Base-by-base conservation (phyloP, 257 asterid genomes). In the Linderniella brevidens region DNA sequence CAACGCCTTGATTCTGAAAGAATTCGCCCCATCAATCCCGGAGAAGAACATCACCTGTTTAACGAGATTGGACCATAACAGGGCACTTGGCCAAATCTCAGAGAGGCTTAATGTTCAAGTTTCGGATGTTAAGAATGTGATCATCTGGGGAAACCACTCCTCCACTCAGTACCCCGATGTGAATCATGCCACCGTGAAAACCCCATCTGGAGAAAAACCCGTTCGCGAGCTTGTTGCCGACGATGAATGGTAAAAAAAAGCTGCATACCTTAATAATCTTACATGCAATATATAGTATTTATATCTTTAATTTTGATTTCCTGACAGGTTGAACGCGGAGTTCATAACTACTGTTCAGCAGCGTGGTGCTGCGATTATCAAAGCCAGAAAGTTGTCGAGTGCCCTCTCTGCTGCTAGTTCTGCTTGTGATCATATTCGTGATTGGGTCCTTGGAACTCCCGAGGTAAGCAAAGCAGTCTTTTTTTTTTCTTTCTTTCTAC, bases 401-500 rank as follows among this genome's bases (percentile, higher is more conserved):
- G 96, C 96, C 5, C 94, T 86, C 16, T 86, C 94, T 42, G 97
- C 97, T 64, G 97, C 97, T 56, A 86, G 97, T 63, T 68, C 93
- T 64, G 97, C 97, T 18, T 86, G 97, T 56, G 97, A 86, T 59
- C 95, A 86, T 59, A 86, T 86, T 16, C 97, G 97, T 59, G 85
- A 86, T 50, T 86, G 94, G 97, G 93, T 82, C 48, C 82, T 86
- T 60, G 97, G 97, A 68, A 86, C 97, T 54, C 93, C 92, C 8
- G 94, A 79, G 87, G 96, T 86, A 63, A 19, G 32, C 3, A 25
- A 2, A 25, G n/a, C 3, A 25, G 32, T 6, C 32, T 25, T 44
- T 19, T 59, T 43, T 37, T n/a, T n/a, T n/a, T n/a, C n/a, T n/a
- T n/a, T n/a, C n/a, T n/a, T n/a, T n/a, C n/a, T n/a, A n/a, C n/a